Conservation (phyloP, 805 yeast species). For the Wickerhamiella bombiphila region DNA sequence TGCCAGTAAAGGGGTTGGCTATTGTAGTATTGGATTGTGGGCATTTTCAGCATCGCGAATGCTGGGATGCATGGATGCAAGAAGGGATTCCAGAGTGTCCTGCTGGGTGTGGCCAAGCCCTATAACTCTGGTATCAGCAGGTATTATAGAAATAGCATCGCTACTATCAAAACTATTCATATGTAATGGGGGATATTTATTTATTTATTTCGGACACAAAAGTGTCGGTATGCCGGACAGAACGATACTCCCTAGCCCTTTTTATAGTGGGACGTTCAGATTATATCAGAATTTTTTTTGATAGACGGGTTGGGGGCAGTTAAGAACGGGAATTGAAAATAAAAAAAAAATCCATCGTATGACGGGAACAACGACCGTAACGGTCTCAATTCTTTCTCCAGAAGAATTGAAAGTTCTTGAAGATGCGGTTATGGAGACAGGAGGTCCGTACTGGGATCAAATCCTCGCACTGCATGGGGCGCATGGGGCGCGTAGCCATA, state of each 20-base stretch:
- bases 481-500: conserved; percentile 1
- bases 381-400: not conserved
- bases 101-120: conserved; percentile 43
- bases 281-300: too few species aligned
- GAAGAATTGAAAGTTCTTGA: not conserved
- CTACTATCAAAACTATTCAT: too few species aligned
- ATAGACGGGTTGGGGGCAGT: too few species aligned
- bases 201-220: too few species aligned
- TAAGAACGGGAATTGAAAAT: too few species aligned
- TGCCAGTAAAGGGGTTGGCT: conserved; percentile 58
- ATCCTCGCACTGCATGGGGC: conserved; percentile 5
- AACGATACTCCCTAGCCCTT: too few species aligned
- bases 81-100: conserved; percentile 55
- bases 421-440: conserved; percentile 3
- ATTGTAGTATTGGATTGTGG: conserved; percentile 59
- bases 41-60: conserved; percentile 72
- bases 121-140: conserved; percentile 1
- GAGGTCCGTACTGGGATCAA: conserved; percentile 7
- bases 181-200: too few species aligned
- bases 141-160: not conserved
- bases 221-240: too few species aligned
- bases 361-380: too few species aligned
- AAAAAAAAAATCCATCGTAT: too few species aligned
- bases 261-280: too few species aligned
- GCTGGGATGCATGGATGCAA: conserved; percentile 61